Evolutionary conservation across 2,329 filamentous ascomycete genomes (phyloP), one percentile per base, ranked within the genome.

Genomic region (Penicillium sp.): DNA sequence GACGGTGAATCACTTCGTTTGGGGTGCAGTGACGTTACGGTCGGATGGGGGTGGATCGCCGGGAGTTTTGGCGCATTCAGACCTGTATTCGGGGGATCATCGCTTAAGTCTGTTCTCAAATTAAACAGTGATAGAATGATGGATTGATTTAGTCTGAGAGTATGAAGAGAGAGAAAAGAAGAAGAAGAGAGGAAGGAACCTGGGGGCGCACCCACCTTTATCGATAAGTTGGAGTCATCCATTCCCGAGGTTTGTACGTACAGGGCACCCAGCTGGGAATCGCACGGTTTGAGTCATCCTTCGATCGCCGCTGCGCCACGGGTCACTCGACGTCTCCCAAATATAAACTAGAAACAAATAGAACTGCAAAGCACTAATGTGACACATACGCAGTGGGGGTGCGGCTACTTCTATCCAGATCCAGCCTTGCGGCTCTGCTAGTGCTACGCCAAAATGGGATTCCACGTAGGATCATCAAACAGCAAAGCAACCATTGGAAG

Each of bases 21-120:
- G 54, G 40, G 48, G 30, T 15, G 20, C 58, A 56, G 51, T 62
- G 59, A 60, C 52, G 56, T 61, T 61, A 55, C 58, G 57, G 57
- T 60, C 55, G 59, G 61, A 50, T 53, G 51, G 40, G 45, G 60
- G 52, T 59, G 47, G 53, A 61, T 71, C 71, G 70, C 72, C 69
- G 26, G 61, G 61, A 56, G 46, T n/a, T 57, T 17, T 51, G 52
- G 61, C 66, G 64, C 65, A 62, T 60, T 72, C 63, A 71, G 37
- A 62, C 46, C 49, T 65, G 66, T 76, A 76, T 76, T 75, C 73
- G 73, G 59, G 68, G 60, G 57, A 76, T 75, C 74, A 76, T 76
- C 59, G 55, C 69, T 66, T 54, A 46, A 42, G 39, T 54, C 42
- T 54, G 49, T 43, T 53, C 30, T 43, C 7, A 18, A n/a, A 15